A percentile compares a stretch with the other conserved stretches of the same genome.
phyloP scores from a whole-genome alignment of 1,139 yeast genomes.

The Geotrichum candidum region DNA sequence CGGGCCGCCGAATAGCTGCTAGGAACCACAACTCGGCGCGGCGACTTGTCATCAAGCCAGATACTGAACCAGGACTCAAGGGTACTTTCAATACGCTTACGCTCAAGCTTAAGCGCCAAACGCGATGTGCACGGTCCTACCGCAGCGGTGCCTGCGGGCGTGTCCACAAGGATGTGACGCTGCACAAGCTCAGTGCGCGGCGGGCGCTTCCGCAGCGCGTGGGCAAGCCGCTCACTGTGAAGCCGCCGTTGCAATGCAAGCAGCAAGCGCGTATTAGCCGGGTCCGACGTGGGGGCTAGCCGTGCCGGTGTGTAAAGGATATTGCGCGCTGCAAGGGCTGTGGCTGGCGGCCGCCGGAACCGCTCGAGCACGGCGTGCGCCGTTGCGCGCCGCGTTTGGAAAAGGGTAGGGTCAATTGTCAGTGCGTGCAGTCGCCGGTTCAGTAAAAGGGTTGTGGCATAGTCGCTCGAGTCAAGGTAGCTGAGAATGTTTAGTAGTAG shows the following conservation, averaged over 20 bases:
- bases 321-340: conserved; percentile 26
- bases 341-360: conserved; percentile 25
- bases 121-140: conserved; percentile 2
- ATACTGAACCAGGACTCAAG: conserved; percentile 2
- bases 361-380: conserved; percentile 16
- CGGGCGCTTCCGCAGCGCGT: conserved; percentile 26
- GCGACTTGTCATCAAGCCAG: not conserved
- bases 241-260: conserved; percentile 25
- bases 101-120: conserved; percentile 21
- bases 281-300: conserved; percentile 27
- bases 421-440: conserved; percentile 23
- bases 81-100: conserved; percentile 23
- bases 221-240: conserved; percentile 24
- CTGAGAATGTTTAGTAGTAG: conserved; percentile 24
- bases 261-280: conserved; percentile 23
- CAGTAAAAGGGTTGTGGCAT: conserved; percentile 22
- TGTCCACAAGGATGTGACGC: conserved; percentile 20
- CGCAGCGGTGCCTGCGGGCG: not conserved
- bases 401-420: conserved; percentile 27
- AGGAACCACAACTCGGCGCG: not conserved
- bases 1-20: not conserved
- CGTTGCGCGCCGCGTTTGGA: conserved; percentile 23
- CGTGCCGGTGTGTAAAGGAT: conserved; percentile 26
- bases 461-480: conserved; percentile 29
- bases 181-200: conserved; percentile 23